phyloP scores from a whole-genome alignment of 179 eudicot species.

The Carnegiea gigantea region DNA sequence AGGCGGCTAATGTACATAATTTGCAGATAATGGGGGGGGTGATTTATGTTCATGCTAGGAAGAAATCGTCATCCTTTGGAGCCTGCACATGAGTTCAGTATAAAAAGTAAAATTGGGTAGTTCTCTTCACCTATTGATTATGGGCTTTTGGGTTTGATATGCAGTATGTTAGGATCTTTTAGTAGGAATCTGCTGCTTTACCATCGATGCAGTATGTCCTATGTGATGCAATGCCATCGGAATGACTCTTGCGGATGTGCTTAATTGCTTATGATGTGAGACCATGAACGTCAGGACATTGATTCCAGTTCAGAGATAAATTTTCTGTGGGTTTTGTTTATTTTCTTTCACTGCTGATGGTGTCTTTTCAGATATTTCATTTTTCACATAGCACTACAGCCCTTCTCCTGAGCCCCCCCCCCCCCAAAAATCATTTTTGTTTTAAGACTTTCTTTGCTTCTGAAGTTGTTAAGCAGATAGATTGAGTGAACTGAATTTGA shows the following conservation, averaged over 20 bases:
- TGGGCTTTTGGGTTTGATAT: not conserved
- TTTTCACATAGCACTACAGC: too few relatives aligned
- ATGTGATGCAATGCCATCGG: not conserved
- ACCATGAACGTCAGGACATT: not conserved
- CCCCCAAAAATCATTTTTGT: not conserved
- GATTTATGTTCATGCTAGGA: not conserved
- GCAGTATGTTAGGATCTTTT: not conserved
- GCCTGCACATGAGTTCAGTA: not conserved
- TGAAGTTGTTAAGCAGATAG: too few relatives aligned
- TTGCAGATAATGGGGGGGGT: not conserved
- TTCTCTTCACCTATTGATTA: not conserved
- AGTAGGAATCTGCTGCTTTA: not conserved
- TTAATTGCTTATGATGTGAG: not conserved
- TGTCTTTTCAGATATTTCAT: not conserved
- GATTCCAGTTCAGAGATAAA: too few relatives aligned
- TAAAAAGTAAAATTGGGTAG: not conserved
- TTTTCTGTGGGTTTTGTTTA: too few relatives aligned
- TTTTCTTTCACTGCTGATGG: not conserved
- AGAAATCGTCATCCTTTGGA: not conserved
- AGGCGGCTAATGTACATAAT: not conserved
- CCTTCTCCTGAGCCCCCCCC: not conserved
- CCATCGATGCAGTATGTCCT: not conserved
- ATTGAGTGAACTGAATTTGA: too few relatives aligned
- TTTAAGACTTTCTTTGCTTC: not conserved
- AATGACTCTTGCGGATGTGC: not conserved